Base-by-base conservation (phyloP, 805 yeast genomes). In the Candida awuae region DNA sequence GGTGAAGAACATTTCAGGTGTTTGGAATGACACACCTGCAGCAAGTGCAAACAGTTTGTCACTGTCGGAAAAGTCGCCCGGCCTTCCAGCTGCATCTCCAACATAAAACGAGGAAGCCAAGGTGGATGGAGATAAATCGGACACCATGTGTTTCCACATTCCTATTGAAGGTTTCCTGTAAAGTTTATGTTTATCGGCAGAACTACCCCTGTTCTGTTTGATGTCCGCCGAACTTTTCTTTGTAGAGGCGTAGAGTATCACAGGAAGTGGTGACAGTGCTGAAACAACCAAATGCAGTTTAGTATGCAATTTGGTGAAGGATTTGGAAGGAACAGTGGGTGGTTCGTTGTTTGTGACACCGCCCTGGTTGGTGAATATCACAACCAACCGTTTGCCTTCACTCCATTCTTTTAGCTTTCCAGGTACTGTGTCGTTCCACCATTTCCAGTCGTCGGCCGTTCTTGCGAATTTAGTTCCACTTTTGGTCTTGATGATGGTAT, bases 51-150 rank as follows among this genome's bases (percentile, higher is more conserved):
- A 88, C 39, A 44, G 54, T 46, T 55, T 58, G 57, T 90, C 98
- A 35, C 83, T 73, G 49, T 84, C 87, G 66, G 92, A 84, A 54
- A 80, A 83, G 58, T 90, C 97, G 0, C 53, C 58, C 2, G 55
- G 52, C 38, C 97, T 66, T 1, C 97, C 98, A 6, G 96, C 97
- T 0, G 97, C 97, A 63, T 90, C 98, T 6, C 98, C 98, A n/a
- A 87, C 88, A 56, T 62, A 92, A 38, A 78, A 66, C 50, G 31
- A 22, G 3, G 15, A 16, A 2, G 7, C 42, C 12, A 14, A 6
- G 18, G 42, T 9, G 8, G 23, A 6, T 3, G 20, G n/a, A n/a
- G n/a, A n/a, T n/a, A n/a, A n/a, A n/a, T 72, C 78, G 13, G 56
- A 49, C 6, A 50, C 43, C 25, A 83, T 63, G 35, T 67, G 70